Conservation (phyloP, 176 grass and related monocot species). For the Raddia distichophylla region DNA sequence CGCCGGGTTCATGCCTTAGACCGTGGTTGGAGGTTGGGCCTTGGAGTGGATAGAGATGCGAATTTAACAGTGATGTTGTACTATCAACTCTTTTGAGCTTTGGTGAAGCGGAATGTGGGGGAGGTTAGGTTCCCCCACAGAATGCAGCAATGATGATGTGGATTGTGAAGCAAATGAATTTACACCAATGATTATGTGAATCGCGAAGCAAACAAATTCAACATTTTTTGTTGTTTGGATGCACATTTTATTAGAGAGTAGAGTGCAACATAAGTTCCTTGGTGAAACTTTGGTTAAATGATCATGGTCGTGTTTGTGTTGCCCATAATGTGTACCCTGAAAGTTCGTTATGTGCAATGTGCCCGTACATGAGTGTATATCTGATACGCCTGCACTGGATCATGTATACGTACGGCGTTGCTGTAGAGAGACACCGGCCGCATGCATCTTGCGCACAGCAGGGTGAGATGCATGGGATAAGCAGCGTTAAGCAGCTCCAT, state of each 20-base stretch:
- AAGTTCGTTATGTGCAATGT: not conserved
- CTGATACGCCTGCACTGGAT: too few species aligned
- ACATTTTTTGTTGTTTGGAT: not conserved
- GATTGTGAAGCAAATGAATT: not conserved
- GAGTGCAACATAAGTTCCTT: not conserved
- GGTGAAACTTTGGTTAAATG: not conserved
- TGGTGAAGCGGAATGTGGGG: slow-evolving; percentile 13
- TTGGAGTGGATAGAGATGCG: not conserved
- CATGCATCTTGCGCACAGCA: too few species aligned
- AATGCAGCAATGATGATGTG: not conserved
- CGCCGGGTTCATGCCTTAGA: not conserved
- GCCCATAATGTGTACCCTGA: not conserved
- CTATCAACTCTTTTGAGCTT: slow-evolving; percentile 6
- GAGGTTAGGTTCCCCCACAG: slow-evolving; percentile 1
- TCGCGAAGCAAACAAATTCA: not conserved
- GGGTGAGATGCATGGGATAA: too few species aligned
- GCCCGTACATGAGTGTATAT: not conserved
- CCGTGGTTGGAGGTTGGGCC: not conserved
- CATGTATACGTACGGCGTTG: too few species aligned
- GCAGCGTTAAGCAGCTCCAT: too few species aligned
- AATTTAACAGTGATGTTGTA: not conserved
- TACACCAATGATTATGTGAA: not conserved
- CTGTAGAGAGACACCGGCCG: too few species aligned
- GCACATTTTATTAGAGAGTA: not conserved
- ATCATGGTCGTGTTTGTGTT: slow-evolving; percentile 5